Percentiles rank a stretch among this genome's conserved stretches.
Evolutionary conservation across 176 grass and related monocot species (phyloP).

Genomic region (Ensete ventricosum): DNA sequence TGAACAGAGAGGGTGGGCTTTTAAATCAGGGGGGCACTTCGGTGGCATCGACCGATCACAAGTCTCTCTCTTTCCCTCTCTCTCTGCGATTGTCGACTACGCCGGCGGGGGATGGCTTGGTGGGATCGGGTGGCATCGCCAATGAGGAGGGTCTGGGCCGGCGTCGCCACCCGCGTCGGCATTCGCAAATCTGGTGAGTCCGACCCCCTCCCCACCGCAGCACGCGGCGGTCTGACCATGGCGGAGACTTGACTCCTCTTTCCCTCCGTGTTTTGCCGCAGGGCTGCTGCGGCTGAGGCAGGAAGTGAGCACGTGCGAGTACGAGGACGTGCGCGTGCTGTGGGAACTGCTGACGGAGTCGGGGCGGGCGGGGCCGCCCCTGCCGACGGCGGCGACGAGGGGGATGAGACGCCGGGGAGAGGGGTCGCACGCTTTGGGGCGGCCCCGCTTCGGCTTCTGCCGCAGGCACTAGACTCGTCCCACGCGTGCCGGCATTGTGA

Average conservation of each 20-base stretch:
- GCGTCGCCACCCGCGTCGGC: conserved; percentile 70
- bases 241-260: not conserved
- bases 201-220: not conserved
- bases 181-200: conserved; percentile 69
- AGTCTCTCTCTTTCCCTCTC: not conserved
- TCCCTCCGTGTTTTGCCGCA: not conserved
- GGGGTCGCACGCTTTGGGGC: conserved; percentile 7
- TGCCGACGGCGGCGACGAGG: conserved; percentile 7
- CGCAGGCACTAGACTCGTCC: conserved; percentile 32
- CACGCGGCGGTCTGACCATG: too few relatives aligned
- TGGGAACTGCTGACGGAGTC: conserved; percentile 72
- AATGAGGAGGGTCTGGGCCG: conserved; percentile 61
- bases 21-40: too few relatives aligned
- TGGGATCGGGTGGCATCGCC: conserved; percentile 75
- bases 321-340: conserved; percentile 93
- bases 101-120: conserved; percentile 26
- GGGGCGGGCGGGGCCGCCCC: conserved; percentile 7
- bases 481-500: not conserved
- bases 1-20: too few relatives aligned
- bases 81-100: not conserved
- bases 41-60: too few relatives aligned
- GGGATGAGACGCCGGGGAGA: not conserved
- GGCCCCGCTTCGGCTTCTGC: conserved; percentile 26
- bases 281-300: conserved; percentile 77
- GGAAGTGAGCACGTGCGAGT: conserved; percentile 96